Evolutionary conservation across 163 green algal genomes (phyloP).

Genomic region (Scenedesmus sp.): DNA sequence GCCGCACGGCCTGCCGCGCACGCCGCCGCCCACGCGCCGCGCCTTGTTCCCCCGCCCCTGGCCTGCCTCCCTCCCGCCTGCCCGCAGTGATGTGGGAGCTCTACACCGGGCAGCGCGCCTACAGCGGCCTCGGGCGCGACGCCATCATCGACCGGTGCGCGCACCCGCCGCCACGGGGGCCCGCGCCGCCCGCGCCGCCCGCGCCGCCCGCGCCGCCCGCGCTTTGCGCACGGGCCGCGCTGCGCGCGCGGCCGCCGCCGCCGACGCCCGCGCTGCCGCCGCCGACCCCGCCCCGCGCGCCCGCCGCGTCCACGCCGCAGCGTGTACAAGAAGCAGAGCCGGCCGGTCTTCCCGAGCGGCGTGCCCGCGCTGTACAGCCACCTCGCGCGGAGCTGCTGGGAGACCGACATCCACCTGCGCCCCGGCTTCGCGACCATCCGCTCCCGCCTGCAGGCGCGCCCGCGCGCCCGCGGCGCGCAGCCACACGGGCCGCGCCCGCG

Average conservation of each 20-base stretch:
- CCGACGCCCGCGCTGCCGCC: background rate
- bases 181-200: background rate
- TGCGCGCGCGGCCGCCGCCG: too few species aligned
- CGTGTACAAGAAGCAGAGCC: conserved; percentile 73
- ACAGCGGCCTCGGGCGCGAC: conserved; percentile 63
- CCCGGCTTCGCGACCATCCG: conserved; percentile 61
- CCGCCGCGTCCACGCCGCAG: conserved; percentile 8
- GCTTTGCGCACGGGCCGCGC: background rate
- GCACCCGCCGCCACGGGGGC: too few species aligned
- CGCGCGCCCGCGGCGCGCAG: background rate
- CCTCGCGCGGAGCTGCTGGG: conserved; percentile 65
- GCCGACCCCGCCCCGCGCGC: too few species aligned
- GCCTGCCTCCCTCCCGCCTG: too few species aligned
- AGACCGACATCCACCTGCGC: conserved; percentile 57
- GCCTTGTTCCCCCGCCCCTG: too few species aligned
- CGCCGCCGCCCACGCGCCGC: too few species aligned
- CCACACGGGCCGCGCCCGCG: too few species aligned
- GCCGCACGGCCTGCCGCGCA: too few species aligned
- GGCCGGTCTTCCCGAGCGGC: conserved; percentile 65
- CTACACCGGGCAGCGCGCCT: conserved; percentile 70
- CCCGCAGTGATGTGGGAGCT: conserved; percentile 79
- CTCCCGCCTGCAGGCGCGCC: conserved; percentile 49
- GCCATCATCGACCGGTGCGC: conserved; percentile 63
- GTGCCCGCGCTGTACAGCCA: conserved; percentile 64
- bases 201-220: background rate